Base-by-base conservation (phyloP, 2,329 filamentous ascomycete genomes). In the Rhynchosporium graminicola region DNA sequence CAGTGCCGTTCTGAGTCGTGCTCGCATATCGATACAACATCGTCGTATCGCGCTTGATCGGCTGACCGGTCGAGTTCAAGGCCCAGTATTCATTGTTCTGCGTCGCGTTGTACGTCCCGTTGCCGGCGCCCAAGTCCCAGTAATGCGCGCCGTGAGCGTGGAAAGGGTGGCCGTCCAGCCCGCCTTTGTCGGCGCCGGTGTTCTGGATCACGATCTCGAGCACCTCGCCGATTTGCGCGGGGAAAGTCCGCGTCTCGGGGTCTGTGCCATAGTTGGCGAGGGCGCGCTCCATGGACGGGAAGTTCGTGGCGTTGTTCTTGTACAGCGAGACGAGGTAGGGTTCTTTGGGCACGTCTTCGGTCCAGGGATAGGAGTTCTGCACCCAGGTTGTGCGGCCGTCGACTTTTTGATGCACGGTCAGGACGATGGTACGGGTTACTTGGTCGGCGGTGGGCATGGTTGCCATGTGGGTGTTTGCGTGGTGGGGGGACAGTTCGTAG, bases 281-380 rank as follows among this genome's bases (percentile, higher is more conserved):
- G 0, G 80, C 79, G 8, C 74, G 74, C 1, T 75, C 73, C 69
- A 79, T 79, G 64, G 77, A 74, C 2, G 80, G 80, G 59, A 80
- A 72, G 33, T 68, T 63, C 4, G 61, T 43, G 29, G 57, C 48
- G 42, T 71, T 76, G 52, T 77, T 73, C 48, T 76, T 71, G 72
- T 81, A 81, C 33, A 81, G 76, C 55, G 76, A 71, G 29, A 80
- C 76, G 3, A 82, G 75, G 66, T 80, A 81, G 0, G 80, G 80
- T 8, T 74, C 71, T 9, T 69, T 51, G 2, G 72, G 70, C 47
- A 72, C 68, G 7, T 51, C 63, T 28, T 76, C 70, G 1, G 70
- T 71, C 76, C 76, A 78, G 51, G 72, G 67, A 46, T 73, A 72
- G 3, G 69, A 66, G 65, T 77, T 76, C 61, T 76, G 67, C 0